Conservation (phyloP, 495 filamentous ascomycete genomes). For the Hyaloscypha variabilis region DNA sequence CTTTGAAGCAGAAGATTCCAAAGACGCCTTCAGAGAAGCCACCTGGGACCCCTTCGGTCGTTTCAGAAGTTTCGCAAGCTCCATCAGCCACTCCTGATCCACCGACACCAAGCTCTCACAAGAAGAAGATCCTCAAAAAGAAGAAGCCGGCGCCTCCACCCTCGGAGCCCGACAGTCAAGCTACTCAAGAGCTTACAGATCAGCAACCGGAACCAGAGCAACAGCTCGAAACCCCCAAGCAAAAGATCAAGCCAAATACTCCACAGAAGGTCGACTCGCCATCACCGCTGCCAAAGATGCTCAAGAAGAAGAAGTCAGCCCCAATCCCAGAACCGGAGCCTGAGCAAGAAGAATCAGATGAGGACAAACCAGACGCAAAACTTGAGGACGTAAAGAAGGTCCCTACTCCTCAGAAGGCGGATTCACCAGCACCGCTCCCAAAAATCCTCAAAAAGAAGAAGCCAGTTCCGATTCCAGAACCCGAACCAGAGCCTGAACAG, state of each 20-base stretch:
- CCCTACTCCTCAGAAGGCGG: not conserved
- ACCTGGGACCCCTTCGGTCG: conserved; percentile 1
- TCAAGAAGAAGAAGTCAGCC: conserved; percentile 20
- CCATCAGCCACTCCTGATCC: not conserved
- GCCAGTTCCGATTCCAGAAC: not conserved
- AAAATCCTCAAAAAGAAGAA: conserved; percentile 12
- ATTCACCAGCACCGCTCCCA: not conserved
- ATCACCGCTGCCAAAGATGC: conserved; percentile 10
- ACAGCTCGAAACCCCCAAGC: not conserved
- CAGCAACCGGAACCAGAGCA: not conserved
- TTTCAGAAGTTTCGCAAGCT: conserved; percentile 15
- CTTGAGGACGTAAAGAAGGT: too few relatives aligned
- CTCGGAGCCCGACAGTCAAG: not conserved
- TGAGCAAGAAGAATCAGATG: conserved; percentile 16
- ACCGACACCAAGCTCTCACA: not conserved
- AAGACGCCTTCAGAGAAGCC: conserved; percentile 14
- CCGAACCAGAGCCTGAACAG: not conserved
- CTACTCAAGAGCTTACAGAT: not conserved
- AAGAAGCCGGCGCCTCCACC: conserved; percentile 16
- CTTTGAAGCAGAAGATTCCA: conserved; percentile 5
- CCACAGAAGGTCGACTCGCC: conserved; percentile 13
- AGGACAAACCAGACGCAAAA: not conserved
- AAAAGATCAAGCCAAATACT: conserved; percentile 6
- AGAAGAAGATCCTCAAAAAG: conserved; percentile 24
- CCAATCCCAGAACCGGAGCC: conserved; percentile 14